Conservation (phyloP, 1,284 basidiomycete species). For the Fomitopsis palustris region DNA sequence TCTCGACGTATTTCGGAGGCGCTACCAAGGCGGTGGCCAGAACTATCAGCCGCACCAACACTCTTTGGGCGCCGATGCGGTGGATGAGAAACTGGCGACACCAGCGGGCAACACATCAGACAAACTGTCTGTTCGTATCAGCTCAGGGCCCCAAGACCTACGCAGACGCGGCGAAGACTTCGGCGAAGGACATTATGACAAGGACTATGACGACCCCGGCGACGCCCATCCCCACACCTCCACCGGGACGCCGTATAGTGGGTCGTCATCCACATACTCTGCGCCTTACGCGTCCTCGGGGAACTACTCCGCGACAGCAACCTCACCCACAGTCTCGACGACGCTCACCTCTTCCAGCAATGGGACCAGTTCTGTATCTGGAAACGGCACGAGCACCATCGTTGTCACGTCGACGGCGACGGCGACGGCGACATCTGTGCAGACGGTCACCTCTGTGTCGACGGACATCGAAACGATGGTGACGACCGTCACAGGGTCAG, state of each 20-base stretch:
- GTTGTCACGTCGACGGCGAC: slow-evolving; percentile 22
- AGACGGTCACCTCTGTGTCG: slow-evolving; percentile 26
- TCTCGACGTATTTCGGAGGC: background rate
- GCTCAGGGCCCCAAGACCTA: too few species aligned
- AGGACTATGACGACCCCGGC: background rate
- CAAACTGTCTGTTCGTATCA: too few species aligned
- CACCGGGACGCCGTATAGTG: background rate
- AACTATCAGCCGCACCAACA: background rate
- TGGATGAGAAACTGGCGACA: too few species aligned
- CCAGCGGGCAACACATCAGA: too few species aligned
- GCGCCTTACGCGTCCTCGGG: background rate
- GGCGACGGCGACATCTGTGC: slow-evolving; percentile 20
- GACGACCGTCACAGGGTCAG: slow-evolving; percentile 22
- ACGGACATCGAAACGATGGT: slow-evolving; percentile 26
- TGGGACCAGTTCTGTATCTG: slow-evolving; percentile 11
- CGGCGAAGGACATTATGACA: background rate
- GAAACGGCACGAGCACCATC: background rate
- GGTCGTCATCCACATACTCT: background rate
- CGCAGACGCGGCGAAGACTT: too few species aligned
- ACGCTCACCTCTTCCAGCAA: slow-evolving; percentile 6
- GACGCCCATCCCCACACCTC: background rate
- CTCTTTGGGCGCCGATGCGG: too few species aligned
- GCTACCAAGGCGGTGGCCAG: background rate
- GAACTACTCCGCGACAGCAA: background rate
- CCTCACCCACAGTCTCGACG: background rate